Conservation (phyloP, 2,329 filamentous ascomycete genomes). For the Cephalotrichum gorgonifer region DNA sequence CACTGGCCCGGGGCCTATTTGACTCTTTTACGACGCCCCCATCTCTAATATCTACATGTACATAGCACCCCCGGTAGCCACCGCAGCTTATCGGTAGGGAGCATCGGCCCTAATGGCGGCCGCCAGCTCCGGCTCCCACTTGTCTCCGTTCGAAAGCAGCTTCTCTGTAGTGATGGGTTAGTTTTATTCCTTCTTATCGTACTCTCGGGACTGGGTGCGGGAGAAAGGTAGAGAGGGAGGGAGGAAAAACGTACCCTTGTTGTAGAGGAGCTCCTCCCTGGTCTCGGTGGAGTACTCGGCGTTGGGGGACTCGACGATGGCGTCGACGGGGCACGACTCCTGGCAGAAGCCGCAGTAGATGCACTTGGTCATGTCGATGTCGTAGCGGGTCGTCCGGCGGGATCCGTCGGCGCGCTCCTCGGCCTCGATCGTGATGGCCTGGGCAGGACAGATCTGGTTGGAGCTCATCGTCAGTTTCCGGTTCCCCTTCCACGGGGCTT, state of each 20-base stretch:
- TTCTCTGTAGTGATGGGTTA: conserved; percentile 48
- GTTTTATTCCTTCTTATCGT: conserved; percentile 4
- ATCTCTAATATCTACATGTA: conserved; percentile 3
- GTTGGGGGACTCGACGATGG: conserved; percentile 59
- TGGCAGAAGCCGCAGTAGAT: conserved; percentile 99
- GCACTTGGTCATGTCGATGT: conserved; percentile 99
- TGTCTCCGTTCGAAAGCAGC: conserved; percentile 78
- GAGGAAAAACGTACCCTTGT: conserved; percentile 48
- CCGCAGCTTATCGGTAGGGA: conserved; percentile 65
- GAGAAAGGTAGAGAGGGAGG: background rate
- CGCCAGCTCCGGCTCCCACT: conserved; percentile 96
- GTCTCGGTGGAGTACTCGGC: conserved; percentile 55
- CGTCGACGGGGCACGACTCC: conserved; percentile 96
- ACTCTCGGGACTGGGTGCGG: background rate
- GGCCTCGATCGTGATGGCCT: conserved; percentile 98
- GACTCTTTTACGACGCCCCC: background rate
- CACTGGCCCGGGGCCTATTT: background rate
- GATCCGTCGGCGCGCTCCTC: conserved; percentile 96
- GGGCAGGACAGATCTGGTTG: conserved; percentile 74
- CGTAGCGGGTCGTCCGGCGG: conserved; percentile 90
- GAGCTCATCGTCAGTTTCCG: background rate
- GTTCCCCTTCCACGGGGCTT: background rate
- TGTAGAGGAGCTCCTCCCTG: conserved; percentile 91
- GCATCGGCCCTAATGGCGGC: conserved; percentile 87
- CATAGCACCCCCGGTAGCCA: background rate